Conservation (phyloP, 192 early-diverging fungal species). For the Mortierella antarctica region DNA sequence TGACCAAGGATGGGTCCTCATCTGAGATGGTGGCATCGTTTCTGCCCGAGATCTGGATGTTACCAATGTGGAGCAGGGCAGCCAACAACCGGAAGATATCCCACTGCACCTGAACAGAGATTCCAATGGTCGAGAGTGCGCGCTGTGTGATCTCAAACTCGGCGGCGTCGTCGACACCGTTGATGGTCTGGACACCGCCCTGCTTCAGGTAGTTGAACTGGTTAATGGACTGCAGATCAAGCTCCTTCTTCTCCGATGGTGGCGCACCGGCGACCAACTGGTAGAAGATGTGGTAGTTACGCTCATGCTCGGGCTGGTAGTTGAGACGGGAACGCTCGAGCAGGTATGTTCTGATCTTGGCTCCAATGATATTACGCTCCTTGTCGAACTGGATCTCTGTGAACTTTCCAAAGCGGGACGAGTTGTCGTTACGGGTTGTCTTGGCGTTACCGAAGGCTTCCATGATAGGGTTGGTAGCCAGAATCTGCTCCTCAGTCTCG, state of each 20-base stretch:
- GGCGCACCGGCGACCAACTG: conserved; percentile 95
- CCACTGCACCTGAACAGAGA: conserved; percentile 85
- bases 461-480: conserved; percentile 98
- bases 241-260: conserved; percentile 80
- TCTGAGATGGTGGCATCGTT: conserved; percentile 82
- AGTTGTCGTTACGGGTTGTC: conserved; percentile 99
- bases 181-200: conserved; percentile 82
- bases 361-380: conserved; percentile 87
- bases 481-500: conserved; percentile 83
- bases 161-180: conserved; percentile 90
- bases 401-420: conserved; percentile 98
- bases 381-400: conserved; percentile 94
- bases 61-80: conserved; percentile 94
- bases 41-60: conserved; percentile 85
- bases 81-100: conserved; percentile 93
- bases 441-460: conserved; percentile 99
- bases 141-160: conserved; percentile 93
- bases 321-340: conserved; percentile 95
- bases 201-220: conserved; percentile 92
- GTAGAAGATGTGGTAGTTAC: conserved; percentile 99
- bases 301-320: conserved; percentile 91
- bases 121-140: conserved; percentile 87
- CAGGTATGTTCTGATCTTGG: conserved; percentile 95
- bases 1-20: conserved; percentile 76
- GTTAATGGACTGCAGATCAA: conserved; percentile 79